These are phyloP conservation scores for Nothophaeocryptopus gaeumannii DNA, from an alignment of 2,329 filamentous ascomycete species.

Conservation along the genomic window DNA sequence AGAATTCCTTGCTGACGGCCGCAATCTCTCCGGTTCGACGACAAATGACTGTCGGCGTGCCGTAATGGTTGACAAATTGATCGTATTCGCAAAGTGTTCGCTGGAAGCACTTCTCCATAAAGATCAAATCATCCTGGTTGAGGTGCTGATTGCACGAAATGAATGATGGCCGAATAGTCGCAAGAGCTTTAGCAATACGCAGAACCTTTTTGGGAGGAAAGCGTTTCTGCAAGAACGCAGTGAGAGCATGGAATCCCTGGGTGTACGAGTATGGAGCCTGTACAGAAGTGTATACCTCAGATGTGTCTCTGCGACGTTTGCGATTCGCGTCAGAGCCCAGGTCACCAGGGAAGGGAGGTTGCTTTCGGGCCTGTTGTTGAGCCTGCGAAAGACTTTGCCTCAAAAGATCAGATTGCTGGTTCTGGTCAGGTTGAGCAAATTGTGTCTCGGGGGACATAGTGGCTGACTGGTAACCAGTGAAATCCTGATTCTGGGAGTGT, in stretches of 20 bases:
- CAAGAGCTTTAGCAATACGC: conserved; percentile 81
- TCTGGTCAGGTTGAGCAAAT: conserved; percentile 32
- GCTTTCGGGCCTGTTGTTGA: conserved; percentile 30
- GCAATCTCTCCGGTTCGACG: conserved; percentile 92
- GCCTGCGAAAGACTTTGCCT: conserved; percentile 35
- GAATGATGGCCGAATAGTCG: conserved; percentile 87
- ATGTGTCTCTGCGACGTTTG: conserved; percentile 67
- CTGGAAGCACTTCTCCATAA: conserved; percentile 97
- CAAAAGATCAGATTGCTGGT: conserved; percentile 31
- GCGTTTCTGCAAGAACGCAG: conserved; percentile 72
- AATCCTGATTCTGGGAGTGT: conserved; percentile 52
- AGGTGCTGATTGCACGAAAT: conserved; percentile 89
- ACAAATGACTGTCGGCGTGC: conserved; percentile 87
- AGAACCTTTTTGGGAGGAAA: conserved; percentile 75
- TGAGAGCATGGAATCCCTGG: conserved; percentile 82
- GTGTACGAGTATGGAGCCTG: conserved; percentile 91
- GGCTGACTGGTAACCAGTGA: conserved; percentile 38
- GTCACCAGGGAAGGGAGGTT: conserved; percentile 30
- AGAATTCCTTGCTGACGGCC: conserved; percentile 93
- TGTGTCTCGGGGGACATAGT: conserved; percentile 32
- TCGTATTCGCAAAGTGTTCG: conserved; percentile 89
- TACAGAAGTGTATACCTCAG: conserved; percentile 82
- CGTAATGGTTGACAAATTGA: conserved; percentile 82
- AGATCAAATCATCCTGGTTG: conserved; percentile 82
- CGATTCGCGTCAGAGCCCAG: conserved; percentile 28